Conservation (phyloP, 2,329 filamentous ascomycete genomes). For the Fusarium haematococcum region DNA sequence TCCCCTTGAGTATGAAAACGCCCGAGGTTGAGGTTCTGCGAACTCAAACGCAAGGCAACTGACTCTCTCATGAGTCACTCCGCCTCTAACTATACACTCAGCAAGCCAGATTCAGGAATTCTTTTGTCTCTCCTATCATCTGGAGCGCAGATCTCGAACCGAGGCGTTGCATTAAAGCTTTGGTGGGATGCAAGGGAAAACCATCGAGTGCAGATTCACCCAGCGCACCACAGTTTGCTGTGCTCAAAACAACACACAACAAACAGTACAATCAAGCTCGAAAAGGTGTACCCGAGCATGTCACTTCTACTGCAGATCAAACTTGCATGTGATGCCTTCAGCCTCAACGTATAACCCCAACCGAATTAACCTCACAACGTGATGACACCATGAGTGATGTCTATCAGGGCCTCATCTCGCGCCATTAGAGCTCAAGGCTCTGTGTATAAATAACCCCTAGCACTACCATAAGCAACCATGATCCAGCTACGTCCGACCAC, state of each 20-base stretch:
- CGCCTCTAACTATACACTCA: too few relatives aligned
- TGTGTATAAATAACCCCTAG: not conserved
- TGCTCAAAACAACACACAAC: not conserved
- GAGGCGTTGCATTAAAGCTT: not conserved
- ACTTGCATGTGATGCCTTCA: not conserved
- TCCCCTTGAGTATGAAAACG: too few relatives aligned
- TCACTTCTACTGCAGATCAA: not conserved
- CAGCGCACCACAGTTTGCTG: not conserved
- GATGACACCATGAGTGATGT: not conserved
- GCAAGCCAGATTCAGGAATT: not conserved
- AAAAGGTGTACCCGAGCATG: not conserved
- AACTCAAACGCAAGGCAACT: not conserved
- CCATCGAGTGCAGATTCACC: not conserved
- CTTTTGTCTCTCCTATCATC: not conserved
- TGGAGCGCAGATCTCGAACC: not conserved
- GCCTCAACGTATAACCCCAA: not conserved
- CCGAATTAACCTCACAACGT: not conserved
- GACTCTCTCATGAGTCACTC: not conserved
- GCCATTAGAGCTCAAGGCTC: not conserved
- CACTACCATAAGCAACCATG: not conserved
- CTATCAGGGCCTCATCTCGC: not conserved
- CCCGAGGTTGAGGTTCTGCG: not conserved
- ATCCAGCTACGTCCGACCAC: not conserved
- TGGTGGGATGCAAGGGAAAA: not conserved
- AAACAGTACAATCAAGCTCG: too few relatives aligned